Percentiles rank a stretch among this genome's conserved stretches.
phyloP scores from a whole-genome alignment of 805 yeast genomes.

The Candida chilensis region DNA sequence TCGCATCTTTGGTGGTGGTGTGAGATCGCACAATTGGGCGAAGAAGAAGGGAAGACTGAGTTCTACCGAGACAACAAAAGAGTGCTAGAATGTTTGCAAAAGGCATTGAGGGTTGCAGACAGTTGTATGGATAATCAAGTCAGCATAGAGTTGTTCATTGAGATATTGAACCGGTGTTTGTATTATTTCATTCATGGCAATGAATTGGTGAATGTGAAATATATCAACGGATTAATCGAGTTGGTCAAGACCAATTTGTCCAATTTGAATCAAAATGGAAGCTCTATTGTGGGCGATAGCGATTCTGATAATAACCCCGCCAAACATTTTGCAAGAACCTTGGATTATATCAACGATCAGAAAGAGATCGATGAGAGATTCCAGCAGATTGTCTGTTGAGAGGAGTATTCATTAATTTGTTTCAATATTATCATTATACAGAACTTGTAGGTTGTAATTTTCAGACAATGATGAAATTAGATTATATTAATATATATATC shows the following conservation, averaged over 20 bases:
- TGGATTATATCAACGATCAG: conserved; percentile 62
- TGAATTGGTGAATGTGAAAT: conserved; percentile 56
- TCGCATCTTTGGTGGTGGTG: conserved; percentile 94
- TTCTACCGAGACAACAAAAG: conserved; percentile 43
- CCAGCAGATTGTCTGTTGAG: conserved; percentile 30
- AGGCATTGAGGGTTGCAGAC: conserved; percentile 84
- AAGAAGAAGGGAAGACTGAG: conserved; percentile 30
- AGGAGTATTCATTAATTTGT: too few relatives aligned
- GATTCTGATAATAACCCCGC: conserved; percentile 25
- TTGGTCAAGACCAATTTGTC: conserved; percentile 62
- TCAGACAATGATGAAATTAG: too few relatives aligned
- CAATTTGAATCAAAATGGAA: conserved; percentile 17
- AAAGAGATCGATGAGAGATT: conserved; percentile 63
- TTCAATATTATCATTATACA: too few relatives aligned
- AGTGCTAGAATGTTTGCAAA: conserved; percentile 85
- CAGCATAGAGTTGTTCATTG: conserved; percentile 78
- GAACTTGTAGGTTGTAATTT: too few relatives aligned
- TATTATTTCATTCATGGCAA: conserved; percentile 82
- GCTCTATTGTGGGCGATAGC: conserved; percentile 8
- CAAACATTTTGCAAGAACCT: conserved; percentile 61
- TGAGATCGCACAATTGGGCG: conserved; percentile 38
- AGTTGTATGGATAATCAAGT: conserved; percentile 78
- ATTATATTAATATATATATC: too few relatives aligned
- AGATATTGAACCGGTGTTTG: conserved; percentile 77
- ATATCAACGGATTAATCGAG: conserved; percentile 81